Evolutionary conservation across 2,329 filamentous ascomycete species (phyloP).

Genomic region (Alternaria hordeiaustralica): DNA sequence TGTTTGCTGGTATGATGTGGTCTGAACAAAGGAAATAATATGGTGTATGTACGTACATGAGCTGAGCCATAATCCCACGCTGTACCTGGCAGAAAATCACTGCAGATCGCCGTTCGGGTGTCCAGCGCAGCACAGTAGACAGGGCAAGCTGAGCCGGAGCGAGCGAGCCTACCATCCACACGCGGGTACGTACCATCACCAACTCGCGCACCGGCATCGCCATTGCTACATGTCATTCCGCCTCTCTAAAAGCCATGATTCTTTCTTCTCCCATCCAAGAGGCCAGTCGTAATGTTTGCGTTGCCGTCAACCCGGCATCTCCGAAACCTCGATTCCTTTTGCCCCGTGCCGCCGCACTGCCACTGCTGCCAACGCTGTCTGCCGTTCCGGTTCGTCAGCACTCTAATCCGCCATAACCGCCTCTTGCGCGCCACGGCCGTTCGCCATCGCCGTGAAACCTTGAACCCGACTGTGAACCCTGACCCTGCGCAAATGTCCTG

Average conservation of each 20-base stretch:
- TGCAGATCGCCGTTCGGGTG: constrained; percentile 14
- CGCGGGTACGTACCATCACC: not conserved
- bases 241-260: not conserved
- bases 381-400: not conserved
- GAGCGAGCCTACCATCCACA: not conserved
- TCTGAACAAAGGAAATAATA: not conserved
- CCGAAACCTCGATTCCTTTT: not conserved
- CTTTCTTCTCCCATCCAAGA: not conserved
- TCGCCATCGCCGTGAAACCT: not conserved
- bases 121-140: not conserved
- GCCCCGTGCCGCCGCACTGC: not conserved
- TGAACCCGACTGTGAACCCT: not conserved
- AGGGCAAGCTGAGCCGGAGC: constrained; percentile 10
- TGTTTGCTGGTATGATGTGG: not conserved
- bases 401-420: constrained; percentile 1
- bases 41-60: not conserved
- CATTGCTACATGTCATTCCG: not conserved
- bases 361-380: not conserved
- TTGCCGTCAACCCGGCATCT: not conserved
- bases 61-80: constrained; percentile 1
- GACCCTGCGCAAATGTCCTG: not conserved
- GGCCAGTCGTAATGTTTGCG: not conserved
- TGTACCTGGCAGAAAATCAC: constrained; percentile 30
- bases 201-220: not conserved
- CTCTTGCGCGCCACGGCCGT: not conserved